phyloP scores from a whole-genome alignment of 1,139 yeast genomes.

The Sugiyamaella japonica region DNA sequence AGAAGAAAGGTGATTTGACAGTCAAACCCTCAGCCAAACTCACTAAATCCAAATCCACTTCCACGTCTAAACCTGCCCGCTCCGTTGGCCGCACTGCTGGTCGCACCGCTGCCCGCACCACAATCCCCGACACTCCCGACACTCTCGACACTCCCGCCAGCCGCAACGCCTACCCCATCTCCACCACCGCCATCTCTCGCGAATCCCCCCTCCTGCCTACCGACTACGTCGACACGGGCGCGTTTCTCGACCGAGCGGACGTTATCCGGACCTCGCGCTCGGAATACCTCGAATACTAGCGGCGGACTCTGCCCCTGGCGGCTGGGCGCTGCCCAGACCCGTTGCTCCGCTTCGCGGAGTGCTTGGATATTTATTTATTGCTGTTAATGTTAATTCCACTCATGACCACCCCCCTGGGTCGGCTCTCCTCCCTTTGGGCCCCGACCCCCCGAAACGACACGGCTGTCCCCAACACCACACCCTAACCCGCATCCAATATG shows the following conservation, averaged over 20 bases:
- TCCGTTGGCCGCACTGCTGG: too few species aligned
- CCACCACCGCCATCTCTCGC: neutral
- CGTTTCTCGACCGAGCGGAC: neutral
- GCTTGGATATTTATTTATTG: too few species aligned
- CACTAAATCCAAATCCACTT: neutral
- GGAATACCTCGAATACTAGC: conserved; percentile 10
- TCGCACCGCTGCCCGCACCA: too few species aligned
- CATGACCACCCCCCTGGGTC: too few species aligned
- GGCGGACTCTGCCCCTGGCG: too few species aligned
- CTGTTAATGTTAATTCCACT: too few species aligned
- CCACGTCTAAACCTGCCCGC: too few species aligned
- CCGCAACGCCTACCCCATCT: neutral
- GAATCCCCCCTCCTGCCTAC: neutral
- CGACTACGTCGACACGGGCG: neutral
- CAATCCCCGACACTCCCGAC: too few species aligned
- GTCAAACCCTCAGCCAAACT: neutral
- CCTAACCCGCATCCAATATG: conserved; percentile 3
- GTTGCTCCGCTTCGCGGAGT: too few species aligned
- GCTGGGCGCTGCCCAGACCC: too few species aligned
- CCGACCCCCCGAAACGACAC: neutral
- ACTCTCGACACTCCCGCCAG: too few species aligned
- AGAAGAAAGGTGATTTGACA: neutral
- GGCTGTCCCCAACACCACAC: conserved; percentile 3
- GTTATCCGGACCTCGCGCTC: conserved; percentile 3
- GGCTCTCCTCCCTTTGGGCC: too few species aligned